phyloP scores from a whole-genome alignment of 176 grass and related monocot genomes.

The Aegilops bicornis region DNA sequence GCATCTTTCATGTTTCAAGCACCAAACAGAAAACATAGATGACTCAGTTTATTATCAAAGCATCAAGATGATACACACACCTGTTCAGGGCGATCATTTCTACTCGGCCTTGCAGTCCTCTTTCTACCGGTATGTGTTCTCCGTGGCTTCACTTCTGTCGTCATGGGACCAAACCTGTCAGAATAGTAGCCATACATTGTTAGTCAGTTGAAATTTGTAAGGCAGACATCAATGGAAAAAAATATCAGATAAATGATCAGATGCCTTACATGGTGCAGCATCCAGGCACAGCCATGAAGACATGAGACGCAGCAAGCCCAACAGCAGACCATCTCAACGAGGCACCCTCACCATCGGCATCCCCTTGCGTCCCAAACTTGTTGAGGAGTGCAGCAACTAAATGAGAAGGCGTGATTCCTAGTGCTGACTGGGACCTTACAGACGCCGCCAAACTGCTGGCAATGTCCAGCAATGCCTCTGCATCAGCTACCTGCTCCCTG shows the following conservation, averaged over 20 bases:
- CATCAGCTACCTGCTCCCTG: conserved; percentile 86
- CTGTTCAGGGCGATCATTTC: conserved; percentile 67
- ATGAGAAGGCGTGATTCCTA: conserved; percentile 70
- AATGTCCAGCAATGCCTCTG: conserved; percentile 79
- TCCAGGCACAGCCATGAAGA: conserved; percentile 68
- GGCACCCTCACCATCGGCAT: conserved; percentile 21
- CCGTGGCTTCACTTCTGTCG: conserved; percentile 56
- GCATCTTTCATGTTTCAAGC: not conserved
- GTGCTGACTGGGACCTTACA: conserved; percentile 61
- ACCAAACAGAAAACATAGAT: not conserved
- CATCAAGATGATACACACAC: conserved; percentile 7
- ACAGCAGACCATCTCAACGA: conserved; percentile 46
- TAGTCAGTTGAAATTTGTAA: not conserved
- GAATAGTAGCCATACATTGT: not conserved
- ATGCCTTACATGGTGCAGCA: conserved; percentile 70
- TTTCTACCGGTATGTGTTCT: conserved; percentile 29
- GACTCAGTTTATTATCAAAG: not conserved
- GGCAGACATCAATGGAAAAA: not conserved
- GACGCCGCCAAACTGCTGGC: conserved; percentile 59
- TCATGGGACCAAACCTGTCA: conserved; percentile 72
- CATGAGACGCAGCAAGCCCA: conserved; percentile 43
- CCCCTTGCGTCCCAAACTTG: conserved; percentile 47
- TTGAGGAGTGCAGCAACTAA: conserved; percentile 59
- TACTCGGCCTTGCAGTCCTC: conserved; percentile 41
- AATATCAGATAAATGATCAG: not conserved